Evolutionary conservation across 2,329 filamentous ascomycete genomes (phyloP), one percentile per base, ranked within the genome.

Genomic region (Gaeumannomyces sp.): DNA sequence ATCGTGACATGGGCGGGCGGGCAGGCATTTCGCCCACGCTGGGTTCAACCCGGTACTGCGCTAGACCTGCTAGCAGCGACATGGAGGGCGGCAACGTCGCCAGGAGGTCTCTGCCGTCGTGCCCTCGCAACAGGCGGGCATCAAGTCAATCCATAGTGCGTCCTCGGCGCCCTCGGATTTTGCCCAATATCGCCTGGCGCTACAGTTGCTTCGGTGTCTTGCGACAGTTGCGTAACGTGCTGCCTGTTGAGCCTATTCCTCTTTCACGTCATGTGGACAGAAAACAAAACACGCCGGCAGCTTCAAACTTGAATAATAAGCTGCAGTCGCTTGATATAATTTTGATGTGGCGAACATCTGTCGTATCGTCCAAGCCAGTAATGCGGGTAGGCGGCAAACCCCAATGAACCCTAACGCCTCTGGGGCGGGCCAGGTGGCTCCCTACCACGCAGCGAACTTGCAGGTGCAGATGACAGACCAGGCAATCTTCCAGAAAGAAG

Each of bases 401-500:
- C 7, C 45, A 53, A 53, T 53, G 6, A 53, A 53, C 45, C 45
- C 45, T 53, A 25, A 22, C 45, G 45, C 45, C 45, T 10, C 45
- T 53, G 45, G 45, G 45, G 45, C 45, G 45, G 45, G 45, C 45
- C 45, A 53, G 45, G 45, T 53, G 45, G 45, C 45, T 53, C 45
- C 45, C 45, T 53, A 53, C 45, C 45, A n/a, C 45, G 45, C 45
- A 53, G 45, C 22, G 7, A 53, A 11, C n/a, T 53, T 53, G 45
- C 45, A 53, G 45, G 25, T 53, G 45, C 45, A 53, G n/a, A 53
- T 25, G 45, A 25, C 45, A 53, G 45, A 53, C 45, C 45, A 53
- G 45, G 45, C 45, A 53, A 25, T 53, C 22, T 53, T 53, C 45
- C 45, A 53, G 45, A 53, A 53, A 10, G 2, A 53, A 53, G 45